A percentile compares a stretch with the other conserved stretches of the same genome.
phyloP scores from a whole-genome alignment of 2,329 filamentous ascomycete genomes.

The Talaromyces marneffei region DNA sequence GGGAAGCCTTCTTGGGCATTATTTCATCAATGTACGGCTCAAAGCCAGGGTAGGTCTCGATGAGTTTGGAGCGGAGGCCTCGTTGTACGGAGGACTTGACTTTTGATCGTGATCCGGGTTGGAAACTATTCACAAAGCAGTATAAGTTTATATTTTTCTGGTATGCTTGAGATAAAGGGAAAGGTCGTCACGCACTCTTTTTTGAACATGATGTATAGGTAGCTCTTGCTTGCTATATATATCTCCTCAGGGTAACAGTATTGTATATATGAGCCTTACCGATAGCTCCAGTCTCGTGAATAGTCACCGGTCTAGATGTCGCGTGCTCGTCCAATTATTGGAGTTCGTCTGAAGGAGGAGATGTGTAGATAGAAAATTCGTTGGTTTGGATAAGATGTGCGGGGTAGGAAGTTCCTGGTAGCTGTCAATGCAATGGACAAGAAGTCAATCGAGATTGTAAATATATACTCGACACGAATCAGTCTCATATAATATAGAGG shows the following conservation, averaged over 20 bases:
- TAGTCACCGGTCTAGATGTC: not conserved
- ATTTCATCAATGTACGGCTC: slow-evolving; percentile 87
- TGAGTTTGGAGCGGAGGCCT: slow-evolving; percentile 71
- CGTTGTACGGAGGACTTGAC: slow-evolving; percentile 96
- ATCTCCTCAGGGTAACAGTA: not conserved
- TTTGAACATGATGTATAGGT: slow-evolving; percentile 67
- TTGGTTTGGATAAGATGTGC: not conserved
- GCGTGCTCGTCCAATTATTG: not conserved
- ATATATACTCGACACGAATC: not conserved
- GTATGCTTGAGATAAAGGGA: not conserved
- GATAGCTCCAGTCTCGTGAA: not conserved
- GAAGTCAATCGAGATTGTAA: not conserved
- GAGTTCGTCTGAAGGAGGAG: not conserved
- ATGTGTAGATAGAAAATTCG: not conserved
- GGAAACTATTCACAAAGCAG: slow-evolving; percentile 51
- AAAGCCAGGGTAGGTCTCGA: slow-evolving; percentile 79
- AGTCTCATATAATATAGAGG: not conserved
- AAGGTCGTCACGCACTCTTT: slow-evolving; percentile 65
- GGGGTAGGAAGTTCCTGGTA: not conserved
- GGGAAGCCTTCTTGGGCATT: slow-evolving; percentile 86
- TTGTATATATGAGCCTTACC: not conserved
- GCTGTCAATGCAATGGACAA: not conserved
- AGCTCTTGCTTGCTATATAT: not conserved
- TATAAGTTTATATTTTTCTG: not conserved
- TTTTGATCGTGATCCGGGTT: slow-evolving; percentile 78